Evolutionary conservation across 2,329 filamentous ascomycete genomes (phyloP).

Genomic region (Dactylonectria macrodidyma): DNA sequence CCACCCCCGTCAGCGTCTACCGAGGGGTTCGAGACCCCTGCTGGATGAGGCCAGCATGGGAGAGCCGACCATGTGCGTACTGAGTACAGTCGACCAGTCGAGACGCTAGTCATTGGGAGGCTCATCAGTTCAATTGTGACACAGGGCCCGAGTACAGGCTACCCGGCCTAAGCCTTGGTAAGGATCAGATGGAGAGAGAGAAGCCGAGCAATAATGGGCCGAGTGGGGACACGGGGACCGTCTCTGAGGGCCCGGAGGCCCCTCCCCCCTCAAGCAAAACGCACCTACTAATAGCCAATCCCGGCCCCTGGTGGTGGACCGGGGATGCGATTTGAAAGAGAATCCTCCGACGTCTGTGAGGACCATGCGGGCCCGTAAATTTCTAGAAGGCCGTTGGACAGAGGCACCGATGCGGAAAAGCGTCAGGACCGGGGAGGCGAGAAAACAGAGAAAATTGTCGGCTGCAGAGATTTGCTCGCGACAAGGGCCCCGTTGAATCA

Average conservation of each 20-base stretch:
- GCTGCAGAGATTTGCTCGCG: constrained; percentile 46
- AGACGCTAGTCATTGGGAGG: constrained; percentile 42
- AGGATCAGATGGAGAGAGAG: constrained; percentile 48
- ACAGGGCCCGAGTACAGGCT: constrained; percentile 43
- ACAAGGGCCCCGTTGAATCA: constrained; percentile 39
- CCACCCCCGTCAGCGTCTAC: constrained; percentile 52
- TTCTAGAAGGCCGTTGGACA: constrained; percentile 53
- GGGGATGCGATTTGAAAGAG: constrained; percentile 48
- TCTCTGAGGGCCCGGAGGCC: constrained; percentile 49
- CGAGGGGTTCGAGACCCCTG: constrained; percentile 51
- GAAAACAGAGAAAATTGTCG: constrained; percentile 46
- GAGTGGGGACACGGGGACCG: constrained; percentile 50
- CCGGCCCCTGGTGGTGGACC: constrained; percentile 43
- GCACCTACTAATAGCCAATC: constrained; percentile 44
- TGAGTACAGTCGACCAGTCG: constrained; percentile 47
- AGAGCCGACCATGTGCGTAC: constrained; percentile 38
- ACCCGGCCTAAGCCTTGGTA: constrained; percentile 38
- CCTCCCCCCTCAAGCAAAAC: constrained; percentile 41
- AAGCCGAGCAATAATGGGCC: constrained; percentile 46
- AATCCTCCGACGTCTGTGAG: constrained; percentile 51
- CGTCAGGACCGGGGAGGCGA: constrained; percentile 39
- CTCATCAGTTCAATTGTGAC: constrained; percentile 40
- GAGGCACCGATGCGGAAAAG: constrained; percentile 41
- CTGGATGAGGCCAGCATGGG: constrained; percentile 37
- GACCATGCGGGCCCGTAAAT: constrained; percentile 47